phyloP scores from a whole-genome alignment of 805 yeast genomes.

The Yarrowia sp. region DNA sequence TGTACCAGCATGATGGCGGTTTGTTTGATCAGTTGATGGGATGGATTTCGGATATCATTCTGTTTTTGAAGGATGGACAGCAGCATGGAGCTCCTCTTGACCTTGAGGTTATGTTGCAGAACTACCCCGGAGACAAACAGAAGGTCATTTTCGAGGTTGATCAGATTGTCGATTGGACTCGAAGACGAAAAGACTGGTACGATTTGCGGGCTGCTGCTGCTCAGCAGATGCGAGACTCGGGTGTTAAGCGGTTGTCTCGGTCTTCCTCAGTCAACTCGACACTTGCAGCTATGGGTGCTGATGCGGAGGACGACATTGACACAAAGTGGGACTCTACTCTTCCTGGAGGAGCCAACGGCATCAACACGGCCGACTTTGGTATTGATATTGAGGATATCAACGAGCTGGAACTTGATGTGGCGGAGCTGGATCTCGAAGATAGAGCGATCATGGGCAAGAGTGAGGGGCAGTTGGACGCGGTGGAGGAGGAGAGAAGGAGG shows the following conservation, averaged over 20 bases:
- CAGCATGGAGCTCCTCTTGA: conserved; percentile 55
- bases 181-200: conserved; percentile 42
- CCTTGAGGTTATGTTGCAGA: conserved; percentile 52
- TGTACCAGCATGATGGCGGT: conserved; percentile 79
- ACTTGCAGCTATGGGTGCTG: conserved; percentile 9
- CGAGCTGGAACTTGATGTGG: conserved; percentile 30
- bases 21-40: conserved; percentile 72
- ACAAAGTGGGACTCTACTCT: conserved; percentile 28
- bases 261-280: conserved; percentile 10
- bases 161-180: conserved; percentile 50
- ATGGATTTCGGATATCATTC: conserved; percentile 76
- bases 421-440: conserved; percentile 34
- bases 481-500: conserved; percentile 22
- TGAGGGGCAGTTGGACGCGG: conserved; percentile 27
- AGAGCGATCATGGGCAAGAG: conserved; percentile 32
- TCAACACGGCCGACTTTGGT: conserved; percentile 28
- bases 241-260: conserved; percentile 10
- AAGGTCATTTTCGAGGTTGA: conserved; percentile 54
- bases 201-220: conserved; percentile 14
- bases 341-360: conserved; percentile 18
- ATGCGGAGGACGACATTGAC: conserved; percentile 24
- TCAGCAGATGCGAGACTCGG: conserved; percentile 19
- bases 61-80: conserved; percentile 67
- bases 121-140: conserved; percentile 48
- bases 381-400: conserved; percentile 20